Conservation (phyloP, 768 basidiomycete genomes). For the Mycena vulgaris region DNA sequence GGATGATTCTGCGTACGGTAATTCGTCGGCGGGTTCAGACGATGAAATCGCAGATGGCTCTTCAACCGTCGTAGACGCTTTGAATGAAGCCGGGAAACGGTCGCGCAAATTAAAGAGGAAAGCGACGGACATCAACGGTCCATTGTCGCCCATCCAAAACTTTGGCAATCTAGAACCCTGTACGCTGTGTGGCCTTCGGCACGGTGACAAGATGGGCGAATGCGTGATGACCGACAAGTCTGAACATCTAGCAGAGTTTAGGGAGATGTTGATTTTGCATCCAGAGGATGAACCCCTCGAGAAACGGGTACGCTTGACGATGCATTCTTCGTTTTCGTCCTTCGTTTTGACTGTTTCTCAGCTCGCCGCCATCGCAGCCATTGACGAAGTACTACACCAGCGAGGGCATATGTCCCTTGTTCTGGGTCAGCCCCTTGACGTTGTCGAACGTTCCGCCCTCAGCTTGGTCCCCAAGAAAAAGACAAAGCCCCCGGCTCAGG, state of each 20-base stretch:
- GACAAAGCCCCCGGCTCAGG: slow-evolving; percentile 25
- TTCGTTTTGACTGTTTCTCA: slow-evolving; percentile 45
- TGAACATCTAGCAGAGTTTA: slow-evolving; percentile 78
- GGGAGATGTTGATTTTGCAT: slow-evolving; percentile 75
- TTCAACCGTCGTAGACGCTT: slow-evolving; percentile 22
- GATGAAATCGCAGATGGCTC: slow-evolving; percentile 26
- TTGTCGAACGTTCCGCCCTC: slow-evolving; percentile 54
- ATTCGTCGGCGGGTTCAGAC: slow-evolving; percentile 31
- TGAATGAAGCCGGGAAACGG: slow-evolving; percentile 30
- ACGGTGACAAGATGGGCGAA: slow-evolving; percentile 60
- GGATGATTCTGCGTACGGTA: slow-evolving; percentile 35
- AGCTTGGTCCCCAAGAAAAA: slow-evolving; percentile 42
- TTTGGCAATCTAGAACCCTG: slow-evolving; percentile 52
- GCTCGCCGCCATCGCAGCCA: slow-evolving; percentile 77
- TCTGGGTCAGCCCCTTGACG: slow-evolving; percentile 74
- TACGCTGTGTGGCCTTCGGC: slow-evolving; percentile 72
- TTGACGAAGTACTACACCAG: slow-evolving; percentile 73
- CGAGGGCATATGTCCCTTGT: slow-evolving; percentile 73
- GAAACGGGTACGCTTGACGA: slow-evolving; percentile 64
- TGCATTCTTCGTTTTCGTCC: slow-evolving; percentile 1
- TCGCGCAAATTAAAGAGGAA: slow-evolving; percentile 34
- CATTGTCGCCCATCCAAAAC: slow-evolving; percentile 39
- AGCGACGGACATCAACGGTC: slow-evolving; percentile 14
- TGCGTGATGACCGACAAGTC: slow-evolving; percentile 80
- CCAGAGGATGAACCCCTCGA: slow-evolving; percentile 78